A percentile compares a stretch with the other conserved stretches of the same genome.
Evolutionary conservation across 495 filamentous ascomycete species (phyloP).

Genomic region (Annulohypoxylon moriforme): DNA sequence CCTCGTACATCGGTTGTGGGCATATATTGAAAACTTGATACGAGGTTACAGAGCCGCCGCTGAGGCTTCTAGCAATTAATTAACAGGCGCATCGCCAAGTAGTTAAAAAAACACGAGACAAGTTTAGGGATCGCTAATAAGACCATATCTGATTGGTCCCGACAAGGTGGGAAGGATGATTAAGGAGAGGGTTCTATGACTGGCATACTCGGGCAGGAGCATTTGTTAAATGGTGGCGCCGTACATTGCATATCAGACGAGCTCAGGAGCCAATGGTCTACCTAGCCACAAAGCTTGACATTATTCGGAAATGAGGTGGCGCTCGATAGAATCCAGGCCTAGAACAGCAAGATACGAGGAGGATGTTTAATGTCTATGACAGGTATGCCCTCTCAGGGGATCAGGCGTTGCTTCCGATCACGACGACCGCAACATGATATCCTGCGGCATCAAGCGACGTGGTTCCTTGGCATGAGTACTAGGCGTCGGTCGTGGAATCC

Average conservation of each 20-base stretch:
- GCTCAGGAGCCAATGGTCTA: conserved; percentile 25
- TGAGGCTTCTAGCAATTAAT: conserved; percentile 28
- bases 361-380: not conserved
- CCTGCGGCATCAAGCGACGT: conserved; percentile 25
- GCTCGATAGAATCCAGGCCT: conserved; percentile 24
- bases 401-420: conserved; percentile 37
- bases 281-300: conserved; percentile 29
- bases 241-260: conserved; percentile 22
- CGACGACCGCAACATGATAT: conserved; percentile 17
- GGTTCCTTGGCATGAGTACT: conserved; percentile 29
- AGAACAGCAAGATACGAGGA: conserved; percentile 7
- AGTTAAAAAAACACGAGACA: conserved; percentile 22
- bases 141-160: conserved; percentile 23
- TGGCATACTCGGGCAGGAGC: conserved; percentile 27
- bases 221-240: conserved; percentile 40
- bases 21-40: conserved; percentile 46
- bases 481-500: conserved; percentile 30
- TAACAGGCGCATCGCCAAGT: conserved; percentile 35
- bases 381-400: conserved; percentile 1
- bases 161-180: conserved; percentile 34
- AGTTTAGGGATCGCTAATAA: conserved; percentile 32
- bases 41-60: conserved; percentile 37
- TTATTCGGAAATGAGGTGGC: conserved; percentile 34
- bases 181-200: conserved; percentile 19
- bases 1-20: conserved; percentile 37